phyloP scores from a whole-genome alignment of 164 flowering plant species.

The Umbilicus rupestris region DNA sequence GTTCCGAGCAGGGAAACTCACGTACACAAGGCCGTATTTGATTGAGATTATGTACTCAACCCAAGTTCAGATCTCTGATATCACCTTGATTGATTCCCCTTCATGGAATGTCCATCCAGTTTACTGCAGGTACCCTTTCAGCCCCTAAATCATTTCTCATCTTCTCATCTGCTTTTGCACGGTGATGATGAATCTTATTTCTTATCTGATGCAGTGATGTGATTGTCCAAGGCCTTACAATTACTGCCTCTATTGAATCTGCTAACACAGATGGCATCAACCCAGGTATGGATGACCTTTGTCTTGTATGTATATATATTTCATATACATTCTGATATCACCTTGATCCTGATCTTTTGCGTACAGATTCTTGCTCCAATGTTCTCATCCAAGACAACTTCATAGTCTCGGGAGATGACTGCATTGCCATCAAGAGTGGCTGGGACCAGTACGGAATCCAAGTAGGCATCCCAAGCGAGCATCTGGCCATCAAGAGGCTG shows the following conservation, averaged over 20 bases:
- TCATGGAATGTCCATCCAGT: slow-evolving; percentile 15
- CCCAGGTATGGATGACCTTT: slow-evolving; percentile 10
- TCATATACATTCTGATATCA: no score
- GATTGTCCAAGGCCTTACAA: slow-evolving; percentile 12
- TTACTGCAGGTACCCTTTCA: slow-evolving; percentile 7
- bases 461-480: slow-evolving; percentile 12
- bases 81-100: slow-evolving; percentile 23
- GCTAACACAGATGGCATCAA: slow-evolving; percentile 12
- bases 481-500: slow-evolving; percentile 10
- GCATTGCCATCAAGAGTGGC: slow-evolving; percentile 15
- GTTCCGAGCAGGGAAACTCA: slow-evolving; percentile 14
- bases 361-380: slow-evolving; percentile 15
- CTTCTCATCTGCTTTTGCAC: no score
- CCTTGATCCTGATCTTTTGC: no score
- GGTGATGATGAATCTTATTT: no score
- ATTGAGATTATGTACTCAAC: slow-evolving; percentile 28
- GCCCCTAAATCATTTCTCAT: no score
- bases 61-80: slow-evolving; percentile 23
- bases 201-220: slow-evolving; percentile 22
- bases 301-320: no score
- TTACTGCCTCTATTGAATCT: neutral
- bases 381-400: slow-evolving; percentile 10
- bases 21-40: slow-evolving; percentile 24
- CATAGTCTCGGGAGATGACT: slow-evolving; percentile 18
- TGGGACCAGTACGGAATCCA: slow-evolving; percentile 17